Evolutionary conservation across 169 alveolate species (phyloP), one percentile per base, ranked within the genome.

Genomic region (Eimeria tenella): DNA sequence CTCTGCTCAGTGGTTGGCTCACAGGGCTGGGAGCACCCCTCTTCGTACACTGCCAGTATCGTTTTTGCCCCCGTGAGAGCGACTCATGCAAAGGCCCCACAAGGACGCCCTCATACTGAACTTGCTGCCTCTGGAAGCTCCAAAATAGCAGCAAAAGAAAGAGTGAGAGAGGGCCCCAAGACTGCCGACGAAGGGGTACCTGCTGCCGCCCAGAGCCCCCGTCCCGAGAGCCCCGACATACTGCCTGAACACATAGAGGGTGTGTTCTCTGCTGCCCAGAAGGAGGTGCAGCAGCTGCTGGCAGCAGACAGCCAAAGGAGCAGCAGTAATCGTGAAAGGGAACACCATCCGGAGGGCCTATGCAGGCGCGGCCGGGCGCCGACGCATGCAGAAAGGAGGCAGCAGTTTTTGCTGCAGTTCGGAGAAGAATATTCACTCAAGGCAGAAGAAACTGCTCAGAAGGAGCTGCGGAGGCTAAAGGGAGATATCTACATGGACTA

Each of bases 401-500:
- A 50, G 58, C 77, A 52, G 8, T 55, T 71, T 21, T 79, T 71
- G 31, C 77, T 4, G 68, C 81, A 65, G 65, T 56, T 50, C 68
- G 81, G 83, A 13, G 83, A 86, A 23, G 70, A 6, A 70, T 94
- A 95, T 65, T 93, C 93, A 53, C 23, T 10, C 23, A 89, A 83
- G 13, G 90, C 93, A 19, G 96, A 95, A 73, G 62, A 25, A 13
- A 75, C 93, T 17, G 56, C 93, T n/a, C 56, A 15, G 63, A n/a
- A 50, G 60, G 95, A 95, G 50, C 74, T 95, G 60, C 13, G 10
- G 23, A 89, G 96, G 15, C 89, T 95, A 79, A 52, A 21, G 52
- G 94, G 95, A 31, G 95, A 95, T 53, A 75, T 93, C 49, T 95
- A 95, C 74, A 10, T 93, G 71, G 96, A 95, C 81, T 93, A 93